phyloP scores from a whole-genome alignment of 352 stramenopile species.

The Globisporangium nunn region DNA sequence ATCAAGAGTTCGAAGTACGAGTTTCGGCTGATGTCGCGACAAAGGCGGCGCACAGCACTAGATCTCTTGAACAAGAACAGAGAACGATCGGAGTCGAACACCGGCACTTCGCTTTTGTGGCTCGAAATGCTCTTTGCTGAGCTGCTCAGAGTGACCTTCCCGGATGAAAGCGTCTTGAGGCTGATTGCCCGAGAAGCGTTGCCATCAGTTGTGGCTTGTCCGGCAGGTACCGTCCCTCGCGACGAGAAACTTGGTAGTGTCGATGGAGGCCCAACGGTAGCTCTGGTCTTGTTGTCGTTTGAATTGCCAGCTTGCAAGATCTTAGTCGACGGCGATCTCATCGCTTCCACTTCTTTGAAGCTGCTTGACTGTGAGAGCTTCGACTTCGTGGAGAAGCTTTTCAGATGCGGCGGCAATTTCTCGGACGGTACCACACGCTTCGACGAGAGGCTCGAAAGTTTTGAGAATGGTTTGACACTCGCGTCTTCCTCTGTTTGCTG shows the following conservation, averaged over 20 bases:
- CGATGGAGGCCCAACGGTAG: neutral
- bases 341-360: neutral
- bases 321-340: neutral
- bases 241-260: neutral
- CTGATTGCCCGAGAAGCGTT: neutral
- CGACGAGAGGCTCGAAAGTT: neutral
- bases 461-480: neutral
- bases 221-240: neutral
- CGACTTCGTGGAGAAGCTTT: neutral
- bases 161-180: neutral
- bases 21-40: slow-evolving; percentile 22
- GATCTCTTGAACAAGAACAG: slow-evolving; percentile 24
- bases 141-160: neutral
- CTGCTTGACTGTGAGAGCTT: neutral
- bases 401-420: neutral
- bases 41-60: slow-evolving; percentile 13
- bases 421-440: neutral
- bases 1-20: slow-evolving; percentile 53
- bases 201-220: neutral
- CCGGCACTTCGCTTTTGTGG: slow-evolving; percentile 7
- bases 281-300: neutral
- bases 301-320: neutral
- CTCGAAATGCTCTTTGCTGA: neutral
- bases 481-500: neutral
- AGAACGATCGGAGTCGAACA: slow-evolving; percentile 17